Base-by-base conservation (phyloP, 2,329 filamentous ascomycete species). In the Dothiorella sarmentorum region DNA sequence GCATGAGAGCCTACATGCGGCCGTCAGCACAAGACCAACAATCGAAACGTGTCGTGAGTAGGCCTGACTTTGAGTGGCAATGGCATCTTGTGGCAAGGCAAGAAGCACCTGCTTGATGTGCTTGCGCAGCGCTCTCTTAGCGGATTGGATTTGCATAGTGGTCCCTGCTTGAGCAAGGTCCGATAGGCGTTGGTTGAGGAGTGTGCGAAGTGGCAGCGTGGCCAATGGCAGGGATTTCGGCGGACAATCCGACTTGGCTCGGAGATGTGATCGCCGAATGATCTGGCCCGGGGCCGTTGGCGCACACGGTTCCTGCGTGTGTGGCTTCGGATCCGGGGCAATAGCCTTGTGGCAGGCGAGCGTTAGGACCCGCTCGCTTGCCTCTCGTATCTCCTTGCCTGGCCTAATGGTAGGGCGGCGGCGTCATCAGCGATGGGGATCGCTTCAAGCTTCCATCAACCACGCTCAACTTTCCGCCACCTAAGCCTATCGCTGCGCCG, bases 121-220 rank as follows among this genome's bases (percentile, higher is more conserved):
- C 62, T 79, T 80, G 59, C 92, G 83, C 61, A 96, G 78, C 66
- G 90, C 86, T 69, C 88, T 86, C 76, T 96, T 96, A 43, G 88
- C 85, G 60, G 81, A 78, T 63, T 80, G 80, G 58, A 91, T 74
- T 15, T 35, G 43, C 17, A 45, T 45, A 44, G 52, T 58, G 24
- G 37, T 35, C 40, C 53, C 53, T 45, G 53, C 43, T 18, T 33
- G n/a, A 7, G 11, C 40, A 20, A 35, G 24, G 18, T 9, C 38
- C 40, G 33, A 44, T 37, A n/a, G 47, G 49, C 35, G 47, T 33
- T 27, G 35, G 24, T 20, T 53, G 49, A 38, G 40, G 49, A 53
- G 49, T 29, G 33, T 53, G 35, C 49, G n/a, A 15, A 10, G n/a
- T 22, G 22, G 33, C 31, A 15, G 33, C 17, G 11, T 10, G 11